These are phyloP conservation scores for Alternaria burnsii DNA, from an alignment of 2,329 filamentous ascomycete genomes.

Conservation along the genomic window DNA sequence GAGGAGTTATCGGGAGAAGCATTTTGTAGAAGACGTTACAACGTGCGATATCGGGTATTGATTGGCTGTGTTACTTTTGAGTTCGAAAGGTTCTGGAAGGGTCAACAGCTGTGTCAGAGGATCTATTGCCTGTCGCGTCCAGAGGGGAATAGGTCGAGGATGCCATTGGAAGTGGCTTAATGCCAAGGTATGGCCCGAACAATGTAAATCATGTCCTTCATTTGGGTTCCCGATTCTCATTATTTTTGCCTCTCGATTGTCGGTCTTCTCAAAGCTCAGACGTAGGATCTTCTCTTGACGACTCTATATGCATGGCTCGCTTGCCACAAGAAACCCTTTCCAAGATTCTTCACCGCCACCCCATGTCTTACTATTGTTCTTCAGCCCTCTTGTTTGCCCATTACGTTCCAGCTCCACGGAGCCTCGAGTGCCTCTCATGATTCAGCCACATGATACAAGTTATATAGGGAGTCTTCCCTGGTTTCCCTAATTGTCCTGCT, in stretches of 20 bases:
- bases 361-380: constrained; percentile 13
- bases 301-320: not conserved
- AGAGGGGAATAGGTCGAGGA: not conserved
- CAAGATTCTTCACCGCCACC: not conserved
- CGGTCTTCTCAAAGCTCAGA: not conserved
- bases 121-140: not conserved
- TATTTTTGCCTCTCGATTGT: not conserved
- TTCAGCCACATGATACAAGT: not conserved
- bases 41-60: constrained; percentile 51
- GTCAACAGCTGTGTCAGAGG: not conserved
- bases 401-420: not conserved
- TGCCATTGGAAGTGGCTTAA: not conserved
- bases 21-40: constrained; percentile 58
- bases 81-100: not conserved
- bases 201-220: not conserved
- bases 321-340: not conserved
- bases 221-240: not conserved
- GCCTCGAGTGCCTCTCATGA: not conserved
- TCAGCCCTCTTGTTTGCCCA: not conserved
- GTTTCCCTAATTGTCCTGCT: too few relatives aligned
- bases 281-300: not conserved
- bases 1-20: constrained; percentile 51
- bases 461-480: not conserved
- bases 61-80: not conserved
- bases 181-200: not conserved